phyloP scores from a whole-genome alignment of 2,329 filamentous ascomycete species.

The Ophiocordyceps camponoti-floridani region DNA sequence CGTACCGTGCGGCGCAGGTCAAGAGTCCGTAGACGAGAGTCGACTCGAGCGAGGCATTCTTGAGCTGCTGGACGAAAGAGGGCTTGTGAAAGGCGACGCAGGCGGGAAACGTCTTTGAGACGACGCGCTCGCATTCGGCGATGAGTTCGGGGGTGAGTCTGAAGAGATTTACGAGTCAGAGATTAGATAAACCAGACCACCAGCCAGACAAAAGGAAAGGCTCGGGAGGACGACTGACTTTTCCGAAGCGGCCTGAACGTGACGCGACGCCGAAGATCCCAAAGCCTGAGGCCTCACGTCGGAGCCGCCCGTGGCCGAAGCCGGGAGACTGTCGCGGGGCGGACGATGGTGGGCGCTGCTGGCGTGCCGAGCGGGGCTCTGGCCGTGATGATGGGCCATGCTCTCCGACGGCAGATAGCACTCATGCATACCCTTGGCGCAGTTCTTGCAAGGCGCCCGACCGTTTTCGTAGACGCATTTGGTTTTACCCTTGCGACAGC shows the following conservation, averaged over 20 bases:
- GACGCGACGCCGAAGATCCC: slow-evolving; percentile 26
- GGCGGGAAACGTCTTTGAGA: slow-evolving; percentile 41
- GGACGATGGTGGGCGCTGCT: slow-evolving; percentile 26
- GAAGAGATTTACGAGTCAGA: not conserved
- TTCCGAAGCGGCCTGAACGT: slow-evolving; percentile 27
- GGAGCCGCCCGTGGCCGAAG: slow-evolving; percentile 28
- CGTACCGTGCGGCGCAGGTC: slow-evolving; percentile 39
- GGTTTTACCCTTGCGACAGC: slow-evolving; percentile 46
- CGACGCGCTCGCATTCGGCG: slow-evolving; percentile 40
- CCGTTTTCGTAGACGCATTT: slow-evolving; percentile 47
- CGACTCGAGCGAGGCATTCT: slow-evolving; percentile 34
- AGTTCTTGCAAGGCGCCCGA: slow-evolving; percentile 44
- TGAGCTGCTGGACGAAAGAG: slow-evolving; percentile 41
- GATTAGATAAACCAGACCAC: not conserved
- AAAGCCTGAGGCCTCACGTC: slow-evolving; percentile 24
- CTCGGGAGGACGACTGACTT: slow-evolving; percentile 30
- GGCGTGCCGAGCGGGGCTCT: slow-evolving; percentile 33
- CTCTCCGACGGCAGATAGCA: slow-evolving; percentile 44
- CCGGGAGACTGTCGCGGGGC: slow-evolving; percentile 34
- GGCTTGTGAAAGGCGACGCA: slow-evolving; percentile 47
- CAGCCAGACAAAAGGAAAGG: not conserved
- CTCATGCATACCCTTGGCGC: slow-evolving; percentile 44
- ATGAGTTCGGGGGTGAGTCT: slow-evolving; percentile 38
- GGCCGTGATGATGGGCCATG: slow-evolving; percentile 39
- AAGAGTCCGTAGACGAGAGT: slow-evolving; percentile 40